Conservation (phyloP, 176 grass and related monocot species). For the Hordeum vulgare region DNA sequence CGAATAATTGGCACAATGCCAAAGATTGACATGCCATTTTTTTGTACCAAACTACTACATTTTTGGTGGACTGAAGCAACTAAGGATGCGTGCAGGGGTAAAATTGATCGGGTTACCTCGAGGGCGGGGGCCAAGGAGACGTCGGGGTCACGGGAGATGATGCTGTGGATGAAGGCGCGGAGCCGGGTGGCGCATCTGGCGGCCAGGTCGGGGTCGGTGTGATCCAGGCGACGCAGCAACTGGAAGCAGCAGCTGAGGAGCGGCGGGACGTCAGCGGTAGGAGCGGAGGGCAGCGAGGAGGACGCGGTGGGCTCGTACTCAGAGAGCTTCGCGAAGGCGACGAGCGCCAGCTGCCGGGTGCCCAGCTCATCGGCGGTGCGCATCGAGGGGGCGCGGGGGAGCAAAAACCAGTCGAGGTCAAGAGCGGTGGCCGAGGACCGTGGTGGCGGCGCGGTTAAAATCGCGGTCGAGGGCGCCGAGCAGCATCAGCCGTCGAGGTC, state of each 20-base stretch:
- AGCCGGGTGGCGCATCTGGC: neutral
- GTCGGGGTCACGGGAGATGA: constrained; percentile 12
- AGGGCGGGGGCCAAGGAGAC: constrained; percentile 18
- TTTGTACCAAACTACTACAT: too few species aligned
- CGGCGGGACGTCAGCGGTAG: neutral
- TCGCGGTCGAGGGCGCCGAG: too few species aligned
- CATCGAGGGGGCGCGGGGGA: too few species aligned
- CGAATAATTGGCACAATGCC: too few species aligned
- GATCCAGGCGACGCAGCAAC: neutral
- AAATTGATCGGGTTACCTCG: constrained; percentile 18
- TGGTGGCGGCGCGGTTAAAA: too few species aligned
- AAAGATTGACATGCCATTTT: too few species aligned
- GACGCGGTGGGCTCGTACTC: neutral
- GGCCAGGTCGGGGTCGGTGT: neutral
- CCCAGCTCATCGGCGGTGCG: neutral
- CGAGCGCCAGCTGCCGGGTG: neutral
- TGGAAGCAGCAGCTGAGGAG: constrained; percentile 13
- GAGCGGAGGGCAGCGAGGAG: neutral
- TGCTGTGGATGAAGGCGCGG: neutral
- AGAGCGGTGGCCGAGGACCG: too few species aligned
- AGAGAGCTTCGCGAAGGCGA: neutral
- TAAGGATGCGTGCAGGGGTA: neutral
- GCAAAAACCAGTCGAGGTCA: too few species aligned
- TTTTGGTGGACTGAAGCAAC: neutral
- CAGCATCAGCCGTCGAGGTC: too few species aligned